Percentiles rank a stretch among this genome's conserved stretches.
phyloP scores from a whole-genome alignment of 1,139 yeast genomes.

The Kodamaea suecica region DNA sequence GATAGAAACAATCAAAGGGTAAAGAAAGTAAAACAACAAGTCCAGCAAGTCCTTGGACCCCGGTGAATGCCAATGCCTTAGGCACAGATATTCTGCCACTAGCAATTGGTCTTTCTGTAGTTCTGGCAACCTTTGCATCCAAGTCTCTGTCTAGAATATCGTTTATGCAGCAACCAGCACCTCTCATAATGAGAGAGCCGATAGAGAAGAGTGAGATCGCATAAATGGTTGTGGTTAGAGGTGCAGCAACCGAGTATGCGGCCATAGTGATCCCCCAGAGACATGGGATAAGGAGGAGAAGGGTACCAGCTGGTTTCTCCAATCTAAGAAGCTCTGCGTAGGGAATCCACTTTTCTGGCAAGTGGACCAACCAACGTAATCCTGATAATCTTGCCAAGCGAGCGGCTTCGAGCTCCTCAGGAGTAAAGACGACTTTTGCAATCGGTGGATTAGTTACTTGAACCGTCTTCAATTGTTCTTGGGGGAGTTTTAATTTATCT shows the following conservation, averaged over 20 bases:
- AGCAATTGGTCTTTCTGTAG: slow-evolving; percentile 87
- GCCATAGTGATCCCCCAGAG: slow-evolving; percentile 87
- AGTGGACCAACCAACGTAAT: slow-evolving; percentile 56
- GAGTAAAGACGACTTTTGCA: slow-evolving; percentile 35
- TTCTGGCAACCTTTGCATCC: slow-evolving; percentile 82
- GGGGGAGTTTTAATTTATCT: too few species aligned
- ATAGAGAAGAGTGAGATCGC: slow-evolving; percentile 67
- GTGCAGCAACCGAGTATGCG: slow-evolving; percentile 67
- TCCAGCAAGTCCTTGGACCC: slow-evolving; percentile 76
- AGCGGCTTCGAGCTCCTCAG: slow-evolving; percentile 57
- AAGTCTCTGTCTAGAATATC: slow-evolving; percentile 81
- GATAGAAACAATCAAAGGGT: slow-evolving; percentile 76
- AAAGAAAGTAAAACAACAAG: slow-evolving; percentile 66
- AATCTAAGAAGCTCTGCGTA: slow-evolving; percentile 88
- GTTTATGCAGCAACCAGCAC: slow-evolving; percentile 96
- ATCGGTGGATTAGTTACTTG: too few species aligned
- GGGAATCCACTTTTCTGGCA: slow-evolving; percentile 77
- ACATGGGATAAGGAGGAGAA: slow-evolving; percentile 74
- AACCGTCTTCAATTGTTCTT: too few species aligned
- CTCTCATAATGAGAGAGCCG: slow-evolving; percentile 91
- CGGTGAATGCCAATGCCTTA: slow-evolving; percentile 73
- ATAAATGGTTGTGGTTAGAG: slow-evolving; percentile 55
- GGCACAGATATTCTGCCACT: slow-evolving; percentile 72
- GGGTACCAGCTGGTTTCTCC: slow-evolving; percentile 93
- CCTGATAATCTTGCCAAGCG: slow-evolving; percentile 54